Evolutionary conservation across 495 filamentous ascomycete genomes (phyloP), one percentile per base, ranked within the genome.

Genomic region (Sordaria brevicollis): DNA sequence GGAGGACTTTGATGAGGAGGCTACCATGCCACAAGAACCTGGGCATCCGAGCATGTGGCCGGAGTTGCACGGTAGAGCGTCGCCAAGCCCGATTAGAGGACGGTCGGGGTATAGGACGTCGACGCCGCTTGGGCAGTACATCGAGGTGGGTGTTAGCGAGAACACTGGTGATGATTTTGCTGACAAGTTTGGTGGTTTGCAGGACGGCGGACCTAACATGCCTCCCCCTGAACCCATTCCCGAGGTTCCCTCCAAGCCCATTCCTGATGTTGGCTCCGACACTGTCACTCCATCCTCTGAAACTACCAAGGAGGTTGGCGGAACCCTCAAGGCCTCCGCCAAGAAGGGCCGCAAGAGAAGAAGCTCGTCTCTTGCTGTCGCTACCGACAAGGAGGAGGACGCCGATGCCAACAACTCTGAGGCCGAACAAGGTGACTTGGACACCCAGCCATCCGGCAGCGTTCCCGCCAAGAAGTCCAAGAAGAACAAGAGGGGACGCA

Each of bases 401-500:
- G 11, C 43, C 25, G 19, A 31, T 57, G 72, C 13, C 36, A 38
- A 5, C 29, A 33, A 37, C 9, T 25, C n/a, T 2, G 72, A 70
- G 35, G 65, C 67, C n/a, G 68, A 57, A 69, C 35, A n/a, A 39
- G 67, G 68, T 54, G 68, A 38, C 39, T 7, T 17, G 31, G 38
- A 41, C 35, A 34, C 72, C 2, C 25, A 57, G 1, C 35, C 68
- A 4, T 54, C 54, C 2, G 19, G 19, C 11, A 62, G 49, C 8
- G 49, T 25, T 11, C 25, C 49, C 4, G 6, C 65, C 13, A 74
- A 76, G 69, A 75, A 79, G 57, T 68, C 70, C 70, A 81, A 79
- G 72, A 81, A 76, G 66, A 73, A 68, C 49, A 79, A 75, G 68
- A 81, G 77, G 71, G 72, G 73, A 65, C 75, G 74, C 66, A 78